Evolutionary conservation across 257 asterid species (phyloP).

Genomic region (Schizonepeta tenuifolia): DNA sequence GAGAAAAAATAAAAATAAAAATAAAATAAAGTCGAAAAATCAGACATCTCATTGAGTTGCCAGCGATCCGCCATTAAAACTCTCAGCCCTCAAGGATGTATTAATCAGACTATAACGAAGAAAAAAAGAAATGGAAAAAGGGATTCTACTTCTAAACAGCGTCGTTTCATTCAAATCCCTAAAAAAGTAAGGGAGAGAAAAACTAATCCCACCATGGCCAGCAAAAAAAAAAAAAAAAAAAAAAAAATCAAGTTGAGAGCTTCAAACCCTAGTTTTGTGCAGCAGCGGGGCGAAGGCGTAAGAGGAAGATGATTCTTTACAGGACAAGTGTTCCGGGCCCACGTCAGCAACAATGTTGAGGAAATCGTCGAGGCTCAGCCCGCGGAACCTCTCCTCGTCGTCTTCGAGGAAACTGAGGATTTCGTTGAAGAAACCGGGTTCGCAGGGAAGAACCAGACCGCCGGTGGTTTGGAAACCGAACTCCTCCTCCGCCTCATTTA

Average conservation of each 20-base stretch:
- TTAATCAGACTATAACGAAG: conserved; percentile 1
- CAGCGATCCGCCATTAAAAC: conserved; percentile 34
- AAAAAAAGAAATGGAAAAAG: not conserved
- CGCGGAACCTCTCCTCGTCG: conserved; percentile 54
- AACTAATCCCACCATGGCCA: conserved; percentile 4
- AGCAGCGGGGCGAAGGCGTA: conserved; percentile 50
- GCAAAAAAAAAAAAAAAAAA: conserved; percentile 7
- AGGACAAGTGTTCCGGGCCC: conserved; percentile 39
- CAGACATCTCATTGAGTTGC: conserved; percentile 45
- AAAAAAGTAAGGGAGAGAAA: not conserved
- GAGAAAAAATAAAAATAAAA: too few relatives aligned
- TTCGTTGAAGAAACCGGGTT: conserved; percentile 47
- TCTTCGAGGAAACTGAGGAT: conserved; percentile 46
- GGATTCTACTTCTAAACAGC: not conserved
- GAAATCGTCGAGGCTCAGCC: conserved; percentile 51
- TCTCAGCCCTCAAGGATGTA: conserved; percentile 50
- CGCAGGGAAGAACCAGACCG: conserved; percentile 64
- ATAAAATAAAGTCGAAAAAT: not conserved
- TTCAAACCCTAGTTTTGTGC: conserved; percentile 54
- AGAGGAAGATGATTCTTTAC: conserved; percentile 48
- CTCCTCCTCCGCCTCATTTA: conserved; percentile 67
- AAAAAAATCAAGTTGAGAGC: not conserved
- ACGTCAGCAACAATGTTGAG: conserved; percentile 37
- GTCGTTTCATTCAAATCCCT: not conserved
- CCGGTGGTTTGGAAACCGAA: conserved; percentile 63